Base-by-base conservation (phyloP, 148 eudicot genomes). In the Fagopyrum tataricum region DNA sequence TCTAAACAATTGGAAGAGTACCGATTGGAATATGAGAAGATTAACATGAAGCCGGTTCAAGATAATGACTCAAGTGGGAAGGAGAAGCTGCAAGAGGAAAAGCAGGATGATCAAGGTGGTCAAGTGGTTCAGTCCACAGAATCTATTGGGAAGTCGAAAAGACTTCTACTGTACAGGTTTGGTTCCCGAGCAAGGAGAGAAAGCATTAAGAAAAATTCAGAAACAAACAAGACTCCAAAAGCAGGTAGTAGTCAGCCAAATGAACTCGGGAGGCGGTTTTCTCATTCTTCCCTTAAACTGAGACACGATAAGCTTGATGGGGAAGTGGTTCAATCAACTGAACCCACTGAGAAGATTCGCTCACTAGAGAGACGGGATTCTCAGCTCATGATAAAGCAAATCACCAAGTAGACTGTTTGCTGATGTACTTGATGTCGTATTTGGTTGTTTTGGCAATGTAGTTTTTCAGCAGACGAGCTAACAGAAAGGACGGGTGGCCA, bases 1-100 rank as follows among this genome's bases (percentile, higher is more conserved):
- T 90, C 99, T 0, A 91, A 79, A 78, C 84, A 77, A 17, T 77
- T 95, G 85, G 99, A 85, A 71, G 97, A 87, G 47, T 74, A 88
- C 81, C 87, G 73, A 85, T 74, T 86, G 21, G 97, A 88, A 49
- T 95, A 90, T 6, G 94, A 85, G 71, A 88, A 88, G 82, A 75
- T 80, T 46, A 79, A 85, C 41, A 87, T 81, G 77, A 87, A 83
- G 77, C 73, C 74, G 31, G 78, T 79, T 6, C 87, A 84, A 72
- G 40, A 91, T 43, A 70, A 15, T 0, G 42, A 43, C 21, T 46
- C 52, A 8, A 77, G 78, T 75, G 89, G 78, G 79, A 90, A 76
- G 76, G 81, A 83, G 78, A 84, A 87, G 76, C 79, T 83, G 58
- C 70, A 76, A 2, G 46, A 72, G 42, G 82, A 78, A 67, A 78